Evolutionary conservation across 257 asterid genomes (phyloP).

Genomic region (Solanum infundibuliforme): DNA sequence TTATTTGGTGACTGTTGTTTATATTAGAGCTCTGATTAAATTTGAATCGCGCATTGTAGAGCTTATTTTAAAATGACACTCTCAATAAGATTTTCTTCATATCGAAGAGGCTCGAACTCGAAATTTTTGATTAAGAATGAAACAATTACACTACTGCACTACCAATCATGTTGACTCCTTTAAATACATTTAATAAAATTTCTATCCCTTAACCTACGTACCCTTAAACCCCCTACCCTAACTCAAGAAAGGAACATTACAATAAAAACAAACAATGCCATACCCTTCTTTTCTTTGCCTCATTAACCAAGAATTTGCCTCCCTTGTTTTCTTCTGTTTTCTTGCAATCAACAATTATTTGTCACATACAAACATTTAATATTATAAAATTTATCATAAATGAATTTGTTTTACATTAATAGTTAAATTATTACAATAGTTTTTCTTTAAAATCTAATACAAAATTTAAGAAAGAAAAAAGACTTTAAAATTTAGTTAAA

Average conservation of each 20-base stretch:
- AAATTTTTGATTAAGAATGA: too few species aligned
- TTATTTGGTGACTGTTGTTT: too few species aligned
- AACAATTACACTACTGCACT: accelerated
- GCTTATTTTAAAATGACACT: too few species aligned
- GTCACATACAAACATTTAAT: not conserved
- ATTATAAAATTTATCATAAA: not conserved
- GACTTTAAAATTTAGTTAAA: not conserved
- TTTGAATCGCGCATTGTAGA: accelerated
- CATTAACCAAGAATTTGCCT: slow-evolving; percentile 6
- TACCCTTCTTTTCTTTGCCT: slow-evolving; percentile 22
- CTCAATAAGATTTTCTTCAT: not conserved
- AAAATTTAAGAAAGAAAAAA: not conserved
- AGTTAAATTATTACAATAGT: not conserved
- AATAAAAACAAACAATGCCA: slow-evolving; percentile 15
- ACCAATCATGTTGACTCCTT: too few species aligned
- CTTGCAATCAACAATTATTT: not conserved
- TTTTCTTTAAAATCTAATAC: not conserved
- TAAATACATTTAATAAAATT: too few species aligned
- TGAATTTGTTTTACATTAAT: not conserved
- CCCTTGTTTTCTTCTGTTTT: not conserved
- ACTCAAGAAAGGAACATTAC: slow-evolving; percentile 10
- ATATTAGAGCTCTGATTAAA: too few species aligned
- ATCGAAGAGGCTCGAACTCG: accelerated
- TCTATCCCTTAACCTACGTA: not conserved
- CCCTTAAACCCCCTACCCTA: not conserved